Percentiles rank a stretch among this genome's conserved stretches.
phyloP scores from a whole-genome alignment of 148 eudicot genomes.

The Nyssa sinensis region DNA sequence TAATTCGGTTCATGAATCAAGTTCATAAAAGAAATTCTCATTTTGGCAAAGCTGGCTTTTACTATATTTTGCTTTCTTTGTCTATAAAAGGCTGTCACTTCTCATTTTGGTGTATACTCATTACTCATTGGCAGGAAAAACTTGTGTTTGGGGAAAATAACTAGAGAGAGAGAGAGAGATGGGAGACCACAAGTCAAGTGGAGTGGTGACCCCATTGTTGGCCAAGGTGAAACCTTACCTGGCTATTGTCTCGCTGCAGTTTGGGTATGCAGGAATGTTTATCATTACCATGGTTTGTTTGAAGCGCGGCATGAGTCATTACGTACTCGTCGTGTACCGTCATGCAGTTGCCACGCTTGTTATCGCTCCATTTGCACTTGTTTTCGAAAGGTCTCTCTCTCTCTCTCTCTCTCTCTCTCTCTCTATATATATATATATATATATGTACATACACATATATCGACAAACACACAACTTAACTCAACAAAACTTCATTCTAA shows the following conservation, averaged over 20 bases:
- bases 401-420: neutral
- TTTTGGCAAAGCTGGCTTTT: neutral
- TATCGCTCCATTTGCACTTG: conserved; percentile 50
- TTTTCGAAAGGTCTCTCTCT: conserved; percentile 43
- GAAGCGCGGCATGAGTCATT: conserved; percentile 53
- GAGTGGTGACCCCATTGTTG: neutral
- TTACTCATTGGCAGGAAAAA: neutral
- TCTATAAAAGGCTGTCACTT: conserved; percentile 14
- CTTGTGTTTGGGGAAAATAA: conserved; percentile 1
- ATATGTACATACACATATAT: too few relatives aligned
- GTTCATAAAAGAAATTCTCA: too few relatives aligned
- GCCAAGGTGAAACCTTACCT: conserved; percentile 36
- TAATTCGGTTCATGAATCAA: too few relatives aligned
- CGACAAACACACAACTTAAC: too few relatives aligned
- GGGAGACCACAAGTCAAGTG: conserved; percentile 14
- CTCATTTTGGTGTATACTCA: conserved; percentile 5
- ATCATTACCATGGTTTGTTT: conserved; percentile 47
- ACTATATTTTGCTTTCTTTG: neutral
- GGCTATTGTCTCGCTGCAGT: conserved; percentile 56
- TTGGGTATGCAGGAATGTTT: conserved; percentile 69
- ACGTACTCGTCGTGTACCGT: conserved; percentile 55
- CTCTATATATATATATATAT: too few relatives aligned
- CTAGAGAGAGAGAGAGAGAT: conserved; percentile 6
- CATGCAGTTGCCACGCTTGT: conserved; percentile 45
- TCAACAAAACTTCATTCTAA: too few relatives aligned